Conservation (phyloP, 2,329 filamentous ascomycete genomes). For the Nigrospora sphaerica region DNA sequence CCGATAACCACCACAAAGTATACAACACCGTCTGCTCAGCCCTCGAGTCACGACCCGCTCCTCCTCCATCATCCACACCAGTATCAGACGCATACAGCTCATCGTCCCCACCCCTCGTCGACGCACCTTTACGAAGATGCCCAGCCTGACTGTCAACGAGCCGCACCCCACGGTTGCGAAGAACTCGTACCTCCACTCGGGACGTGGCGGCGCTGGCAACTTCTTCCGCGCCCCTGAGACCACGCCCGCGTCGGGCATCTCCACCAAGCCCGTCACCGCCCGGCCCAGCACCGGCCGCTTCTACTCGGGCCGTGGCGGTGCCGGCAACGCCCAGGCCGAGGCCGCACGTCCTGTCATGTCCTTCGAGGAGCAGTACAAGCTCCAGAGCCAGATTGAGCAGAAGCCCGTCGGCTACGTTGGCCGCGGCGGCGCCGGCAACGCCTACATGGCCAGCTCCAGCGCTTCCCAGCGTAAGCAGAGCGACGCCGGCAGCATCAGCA, state of each 20-base stretch:
- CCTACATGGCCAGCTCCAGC: slow-evolving; percentile 19
- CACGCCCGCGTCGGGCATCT: slow-evolving; percentile 35
- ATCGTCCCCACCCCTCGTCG: neutral
- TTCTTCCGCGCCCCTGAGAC: slow-evolving; percentile 39
- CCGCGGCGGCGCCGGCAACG: slow-evolving; percentile 58
- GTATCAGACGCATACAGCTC: slow-evolving; percentile 3
- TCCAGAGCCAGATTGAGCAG: slow-evolving; percentile 44
- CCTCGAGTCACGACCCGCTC: neutral
- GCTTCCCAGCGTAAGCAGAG: slow-evolving; percentile 15
- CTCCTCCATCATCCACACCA: slow-evolving; percentile 4
- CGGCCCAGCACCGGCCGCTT: slow-evolving; percentile 41
- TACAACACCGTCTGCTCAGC: neutral
- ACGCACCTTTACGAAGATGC: slow-evolving; percentile 22
- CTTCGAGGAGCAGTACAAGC: slow-evolving; percentile 60
- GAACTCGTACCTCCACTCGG: slow-evolving; percentile 43
- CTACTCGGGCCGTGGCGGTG: slow-evolving; percentile 60
- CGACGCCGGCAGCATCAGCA: slow-evolving; percentile 19
- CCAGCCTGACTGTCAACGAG: slow-evolving; percentile 37
- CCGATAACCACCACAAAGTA: neutral
- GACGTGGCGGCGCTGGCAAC: slow-evolving; percentile 51
- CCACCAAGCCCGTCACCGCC: slow-evolving; percentile 35
- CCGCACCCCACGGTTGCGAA: slow-evolving; percentile 38
- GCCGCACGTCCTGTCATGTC: slow-evolving; percentile 50
- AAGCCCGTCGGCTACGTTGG: slow-evolving; percentile 53
- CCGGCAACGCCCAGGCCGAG: slow-evolving; percentile 53